Evolutionary conservation across 352 stramenopile species (phyloP).

Genomic region (Phytopythium mirpurense): DNA sequence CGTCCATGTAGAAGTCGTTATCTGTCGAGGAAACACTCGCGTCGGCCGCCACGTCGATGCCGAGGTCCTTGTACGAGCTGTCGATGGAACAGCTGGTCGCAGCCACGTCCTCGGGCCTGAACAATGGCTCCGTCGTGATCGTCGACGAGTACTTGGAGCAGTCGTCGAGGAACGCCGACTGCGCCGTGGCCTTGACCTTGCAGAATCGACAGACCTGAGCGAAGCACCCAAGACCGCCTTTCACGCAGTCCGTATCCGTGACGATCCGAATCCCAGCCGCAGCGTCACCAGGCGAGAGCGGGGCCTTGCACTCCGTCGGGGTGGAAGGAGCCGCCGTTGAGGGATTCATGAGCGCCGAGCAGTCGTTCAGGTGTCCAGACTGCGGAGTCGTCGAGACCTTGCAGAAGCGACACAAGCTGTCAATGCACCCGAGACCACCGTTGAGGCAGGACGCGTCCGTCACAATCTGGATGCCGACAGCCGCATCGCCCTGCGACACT

Average conservation of each 20-base stretch:
- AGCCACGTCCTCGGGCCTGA: neutral
- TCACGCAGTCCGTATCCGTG: conserved; percentile 17
- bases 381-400: conserved; percentile 6
- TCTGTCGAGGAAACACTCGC: neutral
- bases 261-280: conserved; percentile 31
- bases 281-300: conserved; percentile 23
- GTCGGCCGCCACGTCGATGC: conserved; percentile 2
- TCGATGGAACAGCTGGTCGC: neutral
- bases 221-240: conserved; percentile 18
- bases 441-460: conserved; percentile 19
- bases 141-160: neutral
- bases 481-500: conserved; percentile 18
- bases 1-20: conserved; percentile 4
- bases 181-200: conserved; percentile 8
- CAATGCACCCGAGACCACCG: conserved; percentile 31
- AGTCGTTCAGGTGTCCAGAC: conserved; percentile 2
- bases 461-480: conserved; percentile 18
- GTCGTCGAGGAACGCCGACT: conserved; percentile 17
- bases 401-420: conserved; percentile 37
- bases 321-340: neutral
- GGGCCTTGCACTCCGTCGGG: neutral
- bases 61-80: neutral
- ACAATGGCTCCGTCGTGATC: neutral
- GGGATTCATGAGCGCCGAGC: neutral
- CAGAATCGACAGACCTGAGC: conserved; percentile 14